Conservation (phyloP, 345 rosid species). For the Moricandia arvensis region DNA sequence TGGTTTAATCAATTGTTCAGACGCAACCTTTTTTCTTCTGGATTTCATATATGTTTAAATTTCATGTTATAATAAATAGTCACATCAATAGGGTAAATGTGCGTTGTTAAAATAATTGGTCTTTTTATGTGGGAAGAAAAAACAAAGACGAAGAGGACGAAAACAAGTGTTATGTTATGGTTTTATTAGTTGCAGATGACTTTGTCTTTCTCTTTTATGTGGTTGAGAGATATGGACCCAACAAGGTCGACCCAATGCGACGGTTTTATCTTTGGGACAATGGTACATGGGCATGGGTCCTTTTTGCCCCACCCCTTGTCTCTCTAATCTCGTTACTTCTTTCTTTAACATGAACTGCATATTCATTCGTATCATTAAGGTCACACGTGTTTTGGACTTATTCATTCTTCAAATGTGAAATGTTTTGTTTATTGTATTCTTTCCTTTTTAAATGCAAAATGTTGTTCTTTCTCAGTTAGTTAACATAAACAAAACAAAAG, state of each 20-base stretch:
- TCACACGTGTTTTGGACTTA: constrained; percentile 11
- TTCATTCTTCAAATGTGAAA: constrained; percentile 15
- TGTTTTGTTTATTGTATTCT: background rate
- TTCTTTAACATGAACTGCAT: background rate
- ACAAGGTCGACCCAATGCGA: constrained; percentile 30
- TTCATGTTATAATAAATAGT: background rate
- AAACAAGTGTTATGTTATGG: constrained; percentile 26
- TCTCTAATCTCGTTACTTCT: background rate
- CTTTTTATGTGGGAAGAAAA: background rate
- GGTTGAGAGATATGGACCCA: constrained; percentile 31
- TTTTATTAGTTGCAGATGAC: constrained; percentile 35
- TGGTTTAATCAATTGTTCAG: constrained; percentile 4
- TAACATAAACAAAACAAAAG: constrained; percentile 14
- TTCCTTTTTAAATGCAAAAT: background rate
- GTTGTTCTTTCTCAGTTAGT: background rate
- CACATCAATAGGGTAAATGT: constrained; percentile 27
- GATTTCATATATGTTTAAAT: background rate
- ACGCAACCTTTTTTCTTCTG: background rate
- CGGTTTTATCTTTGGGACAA: constrained; percentile 36
- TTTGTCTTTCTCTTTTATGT: constrained; percentile 23
- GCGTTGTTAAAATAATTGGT: constrained; percentile 23
- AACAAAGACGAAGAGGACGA: constrained; percentile 25
- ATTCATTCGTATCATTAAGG: background rate
- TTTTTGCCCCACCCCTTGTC: constrained; percentile 22
- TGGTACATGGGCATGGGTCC: constrained; percentile 38